Percentiles rank a stretch among this genome's conserved stretches.
Evolutionary conservation across 345 rosid genomes (phyloP).

Genomic region (Sisymbrium irio): DNA sequence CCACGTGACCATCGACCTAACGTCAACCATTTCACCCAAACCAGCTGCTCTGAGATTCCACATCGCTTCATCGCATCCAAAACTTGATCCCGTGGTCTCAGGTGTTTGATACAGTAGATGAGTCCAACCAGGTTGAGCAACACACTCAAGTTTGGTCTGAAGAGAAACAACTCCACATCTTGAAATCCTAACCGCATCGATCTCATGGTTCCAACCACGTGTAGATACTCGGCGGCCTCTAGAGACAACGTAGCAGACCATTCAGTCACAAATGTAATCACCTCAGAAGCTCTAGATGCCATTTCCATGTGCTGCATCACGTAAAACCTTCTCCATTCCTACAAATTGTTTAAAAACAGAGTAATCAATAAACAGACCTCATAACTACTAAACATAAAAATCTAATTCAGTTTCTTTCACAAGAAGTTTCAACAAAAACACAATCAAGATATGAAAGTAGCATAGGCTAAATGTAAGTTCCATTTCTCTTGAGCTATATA

Average conservation of each 20-base stretch:
- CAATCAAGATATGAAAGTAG: neutral
- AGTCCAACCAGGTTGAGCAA: conserved; percentile 30
- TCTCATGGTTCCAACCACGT: conserved; percentile 26
- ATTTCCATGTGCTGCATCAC: conserved; percentile 27
- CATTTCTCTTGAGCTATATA: too few species aligned
- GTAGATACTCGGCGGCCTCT: conserved; percentile 18
- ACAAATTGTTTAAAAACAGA: neutral
- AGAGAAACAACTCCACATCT: conserved; percentile 34
- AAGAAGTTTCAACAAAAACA: neutral
- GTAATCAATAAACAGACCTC: neutral
- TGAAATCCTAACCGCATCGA: conserved; percentile 27
- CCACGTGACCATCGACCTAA: conserved; percentile 66
- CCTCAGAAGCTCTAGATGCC: conserved; percentile 16
- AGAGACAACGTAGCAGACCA: conserved; percentile 22
- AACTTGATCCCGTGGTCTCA: conserved; percentile 26
- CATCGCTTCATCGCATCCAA: conserved; percentile 41
- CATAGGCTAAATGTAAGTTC: too few species aligned
- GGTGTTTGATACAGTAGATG: conserved; percentile 28
- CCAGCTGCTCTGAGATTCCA: conserved; percentile 50
- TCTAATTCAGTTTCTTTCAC: neutral
- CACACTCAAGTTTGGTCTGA: conserved; percentile 31
- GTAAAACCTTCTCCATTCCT: conserved; percentile 31
- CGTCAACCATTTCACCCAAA: conserved; percentile 69
- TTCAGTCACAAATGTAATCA: conserved; percentile 11
- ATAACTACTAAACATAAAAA: neutral